phyloP scores from a whole-genome alignment of 2,329 filamentous ascomycete genomes.

The Fusarium chaquense region DNA sequence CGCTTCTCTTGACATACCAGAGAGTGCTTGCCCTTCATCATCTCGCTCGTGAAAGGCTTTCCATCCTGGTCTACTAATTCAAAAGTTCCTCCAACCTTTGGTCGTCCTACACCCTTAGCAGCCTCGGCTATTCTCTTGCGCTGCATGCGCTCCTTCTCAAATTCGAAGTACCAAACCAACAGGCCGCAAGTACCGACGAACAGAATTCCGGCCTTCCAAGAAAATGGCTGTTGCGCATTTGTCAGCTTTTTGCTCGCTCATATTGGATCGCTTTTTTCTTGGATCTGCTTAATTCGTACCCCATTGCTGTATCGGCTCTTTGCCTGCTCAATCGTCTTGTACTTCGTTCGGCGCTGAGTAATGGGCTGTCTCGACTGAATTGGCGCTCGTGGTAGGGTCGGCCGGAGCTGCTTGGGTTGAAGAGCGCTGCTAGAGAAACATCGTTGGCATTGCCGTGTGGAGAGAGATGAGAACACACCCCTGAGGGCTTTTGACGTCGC shows the following conservation, averaged over 20 bases:
- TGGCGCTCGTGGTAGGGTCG: constrained; percentile 49
- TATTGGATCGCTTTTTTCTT: neutral
- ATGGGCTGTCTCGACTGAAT: constrained; percentile 53
- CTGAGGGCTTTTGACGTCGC: constrained; percentile 53
- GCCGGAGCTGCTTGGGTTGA: constrained; percentile 53
- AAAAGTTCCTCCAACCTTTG: constrained; percentile 93
- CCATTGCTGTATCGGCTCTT: constrained; percentile 69
- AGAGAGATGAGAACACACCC: constrained; percentile 50
- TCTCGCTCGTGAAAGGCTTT: constrained; percentile 78
- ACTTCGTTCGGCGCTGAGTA: constrained; percentile 56
- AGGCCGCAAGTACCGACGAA: constrained; percentile 84
- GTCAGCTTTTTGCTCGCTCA: constrained; percentile 42
- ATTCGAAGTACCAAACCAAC: constrained; percentile 90
- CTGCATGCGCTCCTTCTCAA: constrained; percentile 92
- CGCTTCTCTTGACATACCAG: constrained; percentile 65
- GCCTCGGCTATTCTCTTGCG: constrained; percentile 90
- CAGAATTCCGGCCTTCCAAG: constrained; percentile 87
- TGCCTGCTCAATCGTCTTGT: constrained; percentile 69
- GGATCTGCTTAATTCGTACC: constrained; percentile 52
- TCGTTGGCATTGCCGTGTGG: constrained; percentile 56
- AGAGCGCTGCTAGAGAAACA: constrained; percentile 56
- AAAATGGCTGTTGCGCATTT: constrained; percentile 77
- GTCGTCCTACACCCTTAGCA: constrained; percentile 90
- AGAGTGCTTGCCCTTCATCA: constrained; percentile 88
- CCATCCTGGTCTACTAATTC: constrained; percentile 85